A percentile compares a stretch with the other conserved stretches of the same genome.
phyloP scores from a whole-genome alignment of 108 stramenopile genomes.

The Nannochloropsis gaditana region DNA sequence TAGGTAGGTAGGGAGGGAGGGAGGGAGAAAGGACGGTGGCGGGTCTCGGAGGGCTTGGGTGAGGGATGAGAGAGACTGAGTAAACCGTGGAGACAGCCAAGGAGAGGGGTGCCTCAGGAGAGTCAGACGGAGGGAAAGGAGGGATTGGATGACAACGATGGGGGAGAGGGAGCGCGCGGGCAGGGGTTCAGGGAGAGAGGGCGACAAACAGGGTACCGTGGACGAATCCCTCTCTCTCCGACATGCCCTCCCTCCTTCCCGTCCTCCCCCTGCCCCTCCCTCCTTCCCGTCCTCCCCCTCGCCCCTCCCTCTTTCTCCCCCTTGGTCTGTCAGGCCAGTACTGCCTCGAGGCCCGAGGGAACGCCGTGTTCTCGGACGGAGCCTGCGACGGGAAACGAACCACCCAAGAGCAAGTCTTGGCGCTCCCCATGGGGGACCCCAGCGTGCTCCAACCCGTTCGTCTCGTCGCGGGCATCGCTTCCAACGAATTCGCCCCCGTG shows the following conservation, averaged over 20 bases:
- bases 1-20: not conserved
- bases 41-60: no score
- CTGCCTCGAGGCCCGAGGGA: not conserved
- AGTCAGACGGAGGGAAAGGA: no score
- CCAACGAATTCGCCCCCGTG: not conserved
- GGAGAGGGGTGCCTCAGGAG: no score
- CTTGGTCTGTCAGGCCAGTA: not conserved
- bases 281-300: not conserved
- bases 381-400: not conserved
- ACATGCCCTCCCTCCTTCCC: not conserved
- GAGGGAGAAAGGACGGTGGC: no score
- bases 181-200: no score
- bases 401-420: conserved; percentile 4
- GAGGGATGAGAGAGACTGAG: not conserved
- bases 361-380: not conserved
- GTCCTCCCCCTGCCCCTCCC: not conserved
- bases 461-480: not conserved
- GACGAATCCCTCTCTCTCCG: not conserved
- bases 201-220: not conserved
- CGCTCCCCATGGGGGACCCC: not conserved
- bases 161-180: not conserved
- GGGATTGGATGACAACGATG: no score
- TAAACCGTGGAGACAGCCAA: not conserved
- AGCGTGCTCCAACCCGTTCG: not conserved
- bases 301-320: not conserved